Conservation (phyloP, 148 eudicot genomes). For the Rheum nobile region DNA sequence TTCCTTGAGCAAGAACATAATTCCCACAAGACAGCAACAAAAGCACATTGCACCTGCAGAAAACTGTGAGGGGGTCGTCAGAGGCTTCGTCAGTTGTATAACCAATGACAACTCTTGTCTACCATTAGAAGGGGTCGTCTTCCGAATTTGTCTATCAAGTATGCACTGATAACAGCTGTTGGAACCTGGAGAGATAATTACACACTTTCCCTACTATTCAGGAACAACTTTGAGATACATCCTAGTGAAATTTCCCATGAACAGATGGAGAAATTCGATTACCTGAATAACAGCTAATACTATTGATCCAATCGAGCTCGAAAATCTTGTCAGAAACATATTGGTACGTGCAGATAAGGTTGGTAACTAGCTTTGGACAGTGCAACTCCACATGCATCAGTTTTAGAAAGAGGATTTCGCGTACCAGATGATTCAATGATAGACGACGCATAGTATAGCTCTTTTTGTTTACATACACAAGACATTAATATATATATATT, state of each 20-base stretch:
- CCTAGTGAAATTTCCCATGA: not conserved
- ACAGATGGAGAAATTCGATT: not conserved
- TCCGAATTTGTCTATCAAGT: conserved; percentile 44
- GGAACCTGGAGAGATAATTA: conserved; percentile 51
- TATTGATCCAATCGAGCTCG: conserved; percentile 32
- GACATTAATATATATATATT: no score
- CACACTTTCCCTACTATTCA: no score
- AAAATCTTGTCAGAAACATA: conserved; percentile 30
- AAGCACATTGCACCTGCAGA: conserved; percentile 20
- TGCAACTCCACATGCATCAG: not conserved
- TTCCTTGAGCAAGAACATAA: conserved; percentile 12
- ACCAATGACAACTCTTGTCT: no score
- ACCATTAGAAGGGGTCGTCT: conserved; percentile 49
- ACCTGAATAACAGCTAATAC: conserved; percentile 63
- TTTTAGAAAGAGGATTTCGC: not conserved
- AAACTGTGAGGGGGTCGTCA: conserved; percentile 4
- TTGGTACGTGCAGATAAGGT: no score
- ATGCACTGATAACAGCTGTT: conserved; percentile 19
- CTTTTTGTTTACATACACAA: no score
- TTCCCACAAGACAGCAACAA: conserved; percentile 5
- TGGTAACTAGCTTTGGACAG: no score
- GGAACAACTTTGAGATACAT: no score
- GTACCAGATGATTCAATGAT: conserved; percentile 56
- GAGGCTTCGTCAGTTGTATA: no score
- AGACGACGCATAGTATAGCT: conserved; percentile 41